phyloP scores from a whole-genome alignment of 169 alveolate species.

The Plasmodium coatneyi region DNA sequence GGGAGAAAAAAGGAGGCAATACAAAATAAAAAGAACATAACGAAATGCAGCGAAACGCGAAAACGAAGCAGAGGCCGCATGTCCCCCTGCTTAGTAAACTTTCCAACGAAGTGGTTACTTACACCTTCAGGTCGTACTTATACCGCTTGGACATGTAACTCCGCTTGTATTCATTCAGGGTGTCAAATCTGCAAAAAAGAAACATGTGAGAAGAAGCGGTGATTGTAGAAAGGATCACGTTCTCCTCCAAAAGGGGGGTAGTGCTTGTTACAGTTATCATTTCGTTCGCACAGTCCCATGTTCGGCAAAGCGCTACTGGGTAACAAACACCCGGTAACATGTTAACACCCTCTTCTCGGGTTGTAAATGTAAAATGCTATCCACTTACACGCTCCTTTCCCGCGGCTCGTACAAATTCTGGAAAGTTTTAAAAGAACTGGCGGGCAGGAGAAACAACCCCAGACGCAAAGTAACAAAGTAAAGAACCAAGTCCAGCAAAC shows the following conservation, averaged over 20 bases:
- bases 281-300: background rate
- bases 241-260: background rate
- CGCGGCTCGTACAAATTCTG: constrained; percentile 26
- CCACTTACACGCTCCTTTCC: constrained; percentile 38
- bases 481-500: constrained; percentile 22
- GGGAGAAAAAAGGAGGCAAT: background rate
- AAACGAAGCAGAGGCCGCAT: background rate
- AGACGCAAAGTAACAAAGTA: constrained; percentile 8
- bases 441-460: background rate
- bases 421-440: constrained; percentile 25
- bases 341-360: background rate
- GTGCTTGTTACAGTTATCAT: background rate
- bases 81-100: background rate
- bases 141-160: constrained; percentile 51
- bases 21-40: background rate
- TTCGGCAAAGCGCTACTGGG: background rate
- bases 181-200: constrained; percentile 39
- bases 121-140: constrained; percentile 48
- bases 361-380: too few species aligned
- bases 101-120: background rate
- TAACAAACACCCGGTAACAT: background rate
- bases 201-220: background rate
- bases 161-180: constrained; percentile 57
- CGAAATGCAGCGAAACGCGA: background rate
- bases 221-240: background rate